Evolutionary conservation across 2,329 filamentous ascomycete genomes (phyloP).

Genomic region (Scleromitrula shiraiana): DNA sequence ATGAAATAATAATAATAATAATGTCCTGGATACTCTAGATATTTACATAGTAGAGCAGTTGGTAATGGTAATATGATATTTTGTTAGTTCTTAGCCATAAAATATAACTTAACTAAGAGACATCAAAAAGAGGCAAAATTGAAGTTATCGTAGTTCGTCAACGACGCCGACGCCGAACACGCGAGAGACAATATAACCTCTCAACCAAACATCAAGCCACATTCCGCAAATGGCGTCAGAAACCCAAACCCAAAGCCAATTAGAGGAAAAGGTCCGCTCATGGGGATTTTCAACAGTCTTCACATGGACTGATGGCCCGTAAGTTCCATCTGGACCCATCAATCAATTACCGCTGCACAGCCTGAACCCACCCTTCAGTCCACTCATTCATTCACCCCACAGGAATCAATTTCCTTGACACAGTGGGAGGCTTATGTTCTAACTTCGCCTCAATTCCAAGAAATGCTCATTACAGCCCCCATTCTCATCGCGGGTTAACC

Average conservation of each 20-base stretch:
- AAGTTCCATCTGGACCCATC: conserved; percentile 30
- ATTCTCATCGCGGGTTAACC: conserved; percentile 55
- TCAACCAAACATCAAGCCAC: not conserved
- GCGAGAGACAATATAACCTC: not conserved
- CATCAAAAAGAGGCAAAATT: too few relatives aligned
- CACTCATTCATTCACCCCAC: not conserved
- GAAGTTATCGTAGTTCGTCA: too few relatives aligned
- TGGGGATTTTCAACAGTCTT: conserved; percentile 66
- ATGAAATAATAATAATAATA: too few relatives aligned
- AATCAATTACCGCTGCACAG: too few relatives aligned
- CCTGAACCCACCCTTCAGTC: not conserved
- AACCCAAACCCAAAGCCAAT: conserved; percentile 37
- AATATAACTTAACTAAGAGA: too few relatives aligned
- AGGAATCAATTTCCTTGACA: not conserved
- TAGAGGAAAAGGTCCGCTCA: conserved; percentile 53
- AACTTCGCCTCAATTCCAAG: conserved; percentile 33
- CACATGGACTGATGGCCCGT: conserved; percentile 65
- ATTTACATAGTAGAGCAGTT: too few relatives aligned
- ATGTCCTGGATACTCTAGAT: too few relatives aligned
- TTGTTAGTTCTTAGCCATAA: too few relatives aligned
- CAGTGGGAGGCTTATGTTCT: conserved; percentile 9
- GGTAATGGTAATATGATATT: too few relatives aligned
- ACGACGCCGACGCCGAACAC: too few relatives aligned
- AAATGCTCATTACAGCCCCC: conserved; percentile 60
- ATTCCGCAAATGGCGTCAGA: conserved; percentile 23